A percentile compares a stretch with the other conserved stretches of the same genome.
These are phyloP conservation scores for Candida caryicola DNA, from an alignment of 805 yeast species.

Conservation along the genomic window DNA sequence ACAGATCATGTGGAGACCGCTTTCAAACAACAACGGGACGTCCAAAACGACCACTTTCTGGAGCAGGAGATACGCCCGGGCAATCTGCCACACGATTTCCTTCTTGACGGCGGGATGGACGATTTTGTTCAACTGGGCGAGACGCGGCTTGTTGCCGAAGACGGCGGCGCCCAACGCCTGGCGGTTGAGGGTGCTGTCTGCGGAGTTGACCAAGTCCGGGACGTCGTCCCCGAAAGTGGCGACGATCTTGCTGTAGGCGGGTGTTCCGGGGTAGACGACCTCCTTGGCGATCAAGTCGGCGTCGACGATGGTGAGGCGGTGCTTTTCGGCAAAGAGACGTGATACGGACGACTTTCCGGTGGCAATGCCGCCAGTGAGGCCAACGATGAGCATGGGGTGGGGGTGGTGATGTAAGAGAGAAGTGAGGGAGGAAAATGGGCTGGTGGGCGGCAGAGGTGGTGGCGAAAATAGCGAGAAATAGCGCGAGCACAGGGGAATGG, in stretches of 20 bases:
- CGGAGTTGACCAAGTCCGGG: constrained; percentile 44
- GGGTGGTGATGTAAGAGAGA: no score
- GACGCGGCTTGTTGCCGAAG: constrained; percentile 61
- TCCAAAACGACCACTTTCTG: constrained; percentile 69
- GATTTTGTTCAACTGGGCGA: constrained; percentile 62
- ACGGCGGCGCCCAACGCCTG: constrained; percentile 74
- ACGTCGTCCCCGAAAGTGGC: constrained; percentile 54
- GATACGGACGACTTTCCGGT: constrained; percentile 96
- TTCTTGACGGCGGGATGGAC: constrained; percentile 85
- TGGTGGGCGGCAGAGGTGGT: no score
- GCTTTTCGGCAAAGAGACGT: constrained; percentile 46
- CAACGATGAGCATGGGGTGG: constrained; percentile 74
- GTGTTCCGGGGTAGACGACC: constrained; percentile 76
- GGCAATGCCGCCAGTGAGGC: constrained; percentile 97
- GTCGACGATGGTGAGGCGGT: constrained; percentile 65
- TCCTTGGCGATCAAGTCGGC: constrained; percentile 89
- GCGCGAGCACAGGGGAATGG: no score
- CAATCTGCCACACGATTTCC: constrained; percentile 57
- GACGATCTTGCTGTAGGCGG: constrained; percentile 67
- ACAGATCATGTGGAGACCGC: constrained; percentile 66
- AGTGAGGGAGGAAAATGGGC: no score
- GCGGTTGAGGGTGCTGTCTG: constrained; percentile 56
- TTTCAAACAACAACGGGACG: constrained; percentile 87
- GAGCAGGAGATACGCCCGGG: constrained; percentile 57
- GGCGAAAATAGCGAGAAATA: no score